Conservation (phyloP, 2,329 filamentous ascomycete species). For the Colletotrichum theobromicola region DNA sequence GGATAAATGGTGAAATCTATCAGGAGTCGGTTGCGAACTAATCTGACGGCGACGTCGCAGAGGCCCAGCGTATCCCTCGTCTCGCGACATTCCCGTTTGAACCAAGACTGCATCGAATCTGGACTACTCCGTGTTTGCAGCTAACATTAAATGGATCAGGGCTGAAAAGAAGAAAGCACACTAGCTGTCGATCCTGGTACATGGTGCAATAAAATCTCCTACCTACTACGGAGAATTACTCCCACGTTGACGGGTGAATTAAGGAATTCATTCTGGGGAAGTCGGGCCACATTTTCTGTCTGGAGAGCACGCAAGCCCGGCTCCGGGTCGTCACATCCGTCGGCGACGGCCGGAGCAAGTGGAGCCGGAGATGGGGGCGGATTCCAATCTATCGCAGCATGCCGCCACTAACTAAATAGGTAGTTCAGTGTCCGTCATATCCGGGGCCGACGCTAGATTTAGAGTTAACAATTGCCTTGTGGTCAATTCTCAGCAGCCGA, state of each 20-base stretch:
- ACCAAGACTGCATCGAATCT: neutral
- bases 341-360: neutral
- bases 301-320: neutral
- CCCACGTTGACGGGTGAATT: neutral
- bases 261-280: neutral
- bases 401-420: neutral
- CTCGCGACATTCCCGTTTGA: neutral
- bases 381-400: neutral
- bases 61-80: neutral
- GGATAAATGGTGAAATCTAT: neutral
- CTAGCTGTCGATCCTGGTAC: neutral
- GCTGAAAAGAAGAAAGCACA: neutral
- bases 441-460: neutral
- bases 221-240: neutral
- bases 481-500: neutral
- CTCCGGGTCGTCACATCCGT: neutral
- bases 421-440: too few relatives aligned
- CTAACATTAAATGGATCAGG: neutral
- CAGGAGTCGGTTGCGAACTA: neutral
- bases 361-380: neutral
- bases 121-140: neutral
- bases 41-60: neutral
- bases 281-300: neutral
- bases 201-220: neutral
- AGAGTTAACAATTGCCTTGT: slow-evolving; percentile 4